phyloP scores from a whole-genome alignment of 305 asterid genomes.

The Fraxinus baroniana region DNA sequence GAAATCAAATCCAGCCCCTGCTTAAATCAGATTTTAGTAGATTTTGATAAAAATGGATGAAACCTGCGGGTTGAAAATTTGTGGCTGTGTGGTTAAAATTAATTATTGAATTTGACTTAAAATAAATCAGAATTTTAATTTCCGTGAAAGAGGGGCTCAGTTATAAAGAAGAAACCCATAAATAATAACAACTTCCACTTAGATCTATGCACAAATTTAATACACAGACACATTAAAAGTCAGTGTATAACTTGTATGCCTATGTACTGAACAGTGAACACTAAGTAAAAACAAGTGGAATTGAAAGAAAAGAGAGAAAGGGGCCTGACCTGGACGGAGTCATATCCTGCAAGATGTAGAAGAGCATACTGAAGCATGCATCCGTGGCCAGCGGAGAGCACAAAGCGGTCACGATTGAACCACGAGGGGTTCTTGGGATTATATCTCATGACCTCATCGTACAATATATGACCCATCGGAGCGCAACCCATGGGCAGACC shows the following conservation, averaged over 20 bases:
- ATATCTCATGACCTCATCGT: conserved; percentile 91
- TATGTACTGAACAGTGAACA: background rate
- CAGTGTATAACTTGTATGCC: background rate
- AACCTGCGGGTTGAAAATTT: no score
- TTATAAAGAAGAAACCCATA: background rate
- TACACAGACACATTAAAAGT: background rate
- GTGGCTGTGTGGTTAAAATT: no score
- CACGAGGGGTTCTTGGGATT: conserved; percentile 93
- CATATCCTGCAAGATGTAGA: conserved; percentile 94
- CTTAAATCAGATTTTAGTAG: no score
- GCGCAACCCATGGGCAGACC: conserved; percentile 99
- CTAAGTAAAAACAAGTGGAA: background rate
- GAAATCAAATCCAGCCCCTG: background rate
- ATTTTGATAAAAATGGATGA: no score
- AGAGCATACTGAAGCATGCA: conserved; percentile 99
- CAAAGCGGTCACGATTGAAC: conserved; percentile 95
- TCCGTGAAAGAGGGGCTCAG: no score
- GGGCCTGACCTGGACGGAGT: conserved; percentile 66
- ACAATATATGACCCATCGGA: conserved; percentile 93
- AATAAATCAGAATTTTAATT: no score
- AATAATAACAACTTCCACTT: background rate
- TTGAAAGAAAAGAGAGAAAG: background rate
- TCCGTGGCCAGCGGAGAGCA: conserved; percentile 97
- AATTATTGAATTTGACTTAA: no score
- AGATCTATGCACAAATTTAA: background rate